Evolutionary conservation across 2,329 filamentous ascomycete genomes (phyloP), one percentile per base, ranked within the genome.

Genomic region (Colletotrichum limetticola): DNA sequence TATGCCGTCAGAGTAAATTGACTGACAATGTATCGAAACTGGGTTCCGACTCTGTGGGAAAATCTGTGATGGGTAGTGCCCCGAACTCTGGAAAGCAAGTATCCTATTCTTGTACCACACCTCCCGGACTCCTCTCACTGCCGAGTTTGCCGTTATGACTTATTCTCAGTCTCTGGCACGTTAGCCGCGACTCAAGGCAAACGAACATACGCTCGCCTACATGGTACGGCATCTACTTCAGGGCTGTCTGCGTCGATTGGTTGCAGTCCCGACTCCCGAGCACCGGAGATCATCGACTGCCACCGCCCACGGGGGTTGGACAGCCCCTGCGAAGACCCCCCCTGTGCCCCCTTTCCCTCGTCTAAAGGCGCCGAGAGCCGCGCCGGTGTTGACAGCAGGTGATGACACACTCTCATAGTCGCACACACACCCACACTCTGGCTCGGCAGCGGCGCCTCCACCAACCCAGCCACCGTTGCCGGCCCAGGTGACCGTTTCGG

Each of bases 361-460:
- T 61, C 16, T 11, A 66, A 49, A 70, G 55, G 28, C 67, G 61
- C 67, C 67, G 67, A 68, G 35, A 68, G 66, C 59, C 66, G 55
- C 58, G 66, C 66, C 58, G 32, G 52, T 30, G 61, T 42, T 70
- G 55, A 70, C 67, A 66, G 56, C 19, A 49, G 9, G 24, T 52
- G 53, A 66, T 66, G 61, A 66, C 67, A 58, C 60, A 59, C 61
- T 22, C 53, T 26, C 42, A 64, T 24, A 22, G 14, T 22, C 28
- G 61, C 5, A 24, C 59, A 35, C 26, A 24, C 46, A n/a, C 16
- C 9, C 11, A 16, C 14, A 37, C 35, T 37, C 35, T 37, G 35
- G 35, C 35, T 49, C 42, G 19, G 16, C 19, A n/a, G 42, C 19
- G 42, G 19, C 42, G 42, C 42, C 42, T n/a, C 42, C 42, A 49